Conservation (phyloP, 257 asterid genomes). For the Rhazya stricta region DNA sequence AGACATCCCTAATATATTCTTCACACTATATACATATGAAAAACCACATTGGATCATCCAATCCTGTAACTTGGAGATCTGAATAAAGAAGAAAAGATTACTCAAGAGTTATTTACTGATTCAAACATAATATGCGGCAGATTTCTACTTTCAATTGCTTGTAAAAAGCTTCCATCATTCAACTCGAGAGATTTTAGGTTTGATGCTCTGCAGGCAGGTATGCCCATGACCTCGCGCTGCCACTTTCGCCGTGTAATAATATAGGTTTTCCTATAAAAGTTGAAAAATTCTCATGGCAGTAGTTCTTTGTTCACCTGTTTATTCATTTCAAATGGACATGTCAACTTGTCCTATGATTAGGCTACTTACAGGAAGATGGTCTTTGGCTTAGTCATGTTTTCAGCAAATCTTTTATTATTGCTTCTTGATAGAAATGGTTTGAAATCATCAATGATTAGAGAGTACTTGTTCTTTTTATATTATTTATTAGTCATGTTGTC, state of each 20-base stretch:
- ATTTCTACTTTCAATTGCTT: neutral
- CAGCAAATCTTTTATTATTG: neutral
- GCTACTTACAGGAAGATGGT: too few species aligned
- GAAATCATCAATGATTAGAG: too few species aligned
- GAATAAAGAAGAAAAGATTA: neutral
- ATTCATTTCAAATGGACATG: neutral
- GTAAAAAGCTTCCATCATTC: too few species aligned
- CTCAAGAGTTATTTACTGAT: neutral
- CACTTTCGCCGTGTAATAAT: too few species aligned
- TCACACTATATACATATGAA: neutral
- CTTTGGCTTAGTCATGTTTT: neutral
- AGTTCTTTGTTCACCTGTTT: too few species aligned
- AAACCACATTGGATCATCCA: neutral
- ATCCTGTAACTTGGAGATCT: neutral
- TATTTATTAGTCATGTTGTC: neutral
- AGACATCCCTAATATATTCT: neutral
- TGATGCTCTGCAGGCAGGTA: too few species aligned
- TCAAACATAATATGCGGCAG: neutral
- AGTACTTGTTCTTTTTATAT: too few species aligned
- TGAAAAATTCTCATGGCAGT: too few species aligned
- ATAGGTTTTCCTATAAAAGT: too few species aligned
- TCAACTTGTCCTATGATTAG: neutral
- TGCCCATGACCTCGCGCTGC: too few species aligned
- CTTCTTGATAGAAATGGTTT: neutral
- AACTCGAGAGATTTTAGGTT: too few species aligned